phyloP scores from a whole-genome alignment of 169 alveolate species.

The Theileria annulata region DNA sequence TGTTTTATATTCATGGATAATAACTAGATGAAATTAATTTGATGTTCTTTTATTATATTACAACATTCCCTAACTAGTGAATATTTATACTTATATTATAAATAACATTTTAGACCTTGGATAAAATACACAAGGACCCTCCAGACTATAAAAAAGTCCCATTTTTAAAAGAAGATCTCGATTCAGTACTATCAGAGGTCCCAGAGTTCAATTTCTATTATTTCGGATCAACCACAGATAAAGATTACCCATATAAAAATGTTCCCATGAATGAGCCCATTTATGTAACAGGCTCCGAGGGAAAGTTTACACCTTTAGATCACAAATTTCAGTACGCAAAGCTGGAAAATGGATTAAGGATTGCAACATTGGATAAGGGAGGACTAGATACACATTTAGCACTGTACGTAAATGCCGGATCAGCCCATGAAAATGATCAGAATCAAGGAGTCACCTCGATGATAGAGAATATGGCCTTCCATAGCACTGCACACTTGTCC shows the following conservation, averaged over 20 bases:
- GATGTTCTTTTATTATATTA: neutral
- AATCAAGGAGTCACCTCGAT: conserved; percentile 83
- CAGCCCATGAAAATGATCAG: conserved; percentile 74
- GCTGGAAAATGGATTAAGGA: conserved; percentile 83
- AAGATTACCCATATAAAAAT: conserved; percentile 71
- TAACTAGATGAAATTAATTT: neutral
- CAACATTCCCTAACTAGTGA: neutral
- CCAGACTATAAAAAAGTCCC: conserved; percentile 69
- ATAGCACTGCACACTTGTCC: conserved; percentile 86
- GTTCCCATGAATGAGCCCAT: conserved; percentile 74
- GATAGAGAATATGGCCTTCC: conserved; percentile 83
- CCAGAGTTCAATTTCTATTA: conserved; percentile 80
- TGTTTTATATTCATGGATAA: neutral
- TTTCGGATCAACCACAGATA: conserved; percentile 69
- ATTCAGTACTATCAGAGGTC: conserved; percentile 75
- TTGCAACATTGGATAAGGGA: conserved; percentile 75
- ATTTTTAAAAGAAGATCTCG: conserved; percentile 76
- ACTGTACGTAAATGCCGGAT: conserved; percentile 81
- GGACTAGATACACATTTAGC: conserved; percentile 64
- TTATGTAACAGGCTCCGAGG: conserved; percentile 68
- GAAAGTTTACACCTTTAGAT: conserved; percentile 69
- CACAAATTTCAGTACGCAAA: conserved; percentile 76
- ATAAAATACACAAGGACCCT: conserved; percentile 49
- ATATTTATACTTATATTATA: neutral
- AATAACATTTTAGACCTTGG: conserved; percentile 13